Conservation (phyloP, 257 asterid species). For the Petrea volubilis region DNA sequence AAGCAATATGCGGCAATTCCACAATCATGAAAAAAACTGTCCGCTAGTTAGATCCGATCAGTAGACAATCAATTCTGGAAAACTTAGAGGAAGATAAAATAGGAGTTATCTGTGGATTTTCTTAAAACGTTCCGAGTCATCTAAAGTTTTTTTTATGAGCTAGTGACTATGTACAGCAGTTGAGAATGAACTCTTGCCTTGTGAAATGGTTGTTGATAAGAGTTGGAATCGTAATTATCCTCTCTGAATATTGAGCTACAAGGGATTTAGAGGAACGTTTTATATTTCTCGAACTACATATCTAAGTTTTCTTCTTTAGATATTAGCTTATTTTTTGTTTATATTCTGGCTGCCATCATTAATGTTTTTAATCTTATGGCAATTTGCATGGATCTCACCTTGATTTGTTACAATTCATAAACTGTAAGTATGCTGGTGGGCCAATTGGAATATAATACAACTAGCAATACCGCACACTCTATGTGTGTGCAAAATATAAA, state of each 20-base stretch:
- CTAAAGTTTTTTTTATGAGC: background rate
- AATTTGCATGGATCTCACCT: background rate
- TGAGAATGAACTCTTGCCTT: too few relatives aligned
- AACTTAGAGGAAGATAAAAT: background rate
- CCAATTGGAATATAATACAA: background rate
- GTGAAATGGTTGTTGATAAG: too few relatives aligned
- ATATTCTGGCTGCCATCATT: background rate
- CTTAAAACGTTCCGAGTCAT: background rate
- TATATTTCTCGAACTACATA: background rate
- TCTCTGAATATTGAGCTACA: too few relatives aligned
- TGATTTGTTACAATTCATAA: background rate
- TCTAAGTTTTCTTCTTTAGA: background rate
- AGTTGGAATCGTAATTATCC: background rate
- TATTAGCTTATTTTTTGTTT: too few relatives aligned
- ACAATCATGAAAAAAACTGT: background rate
- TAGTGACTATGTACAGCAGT: background rate
- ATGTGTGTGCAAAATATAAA: too few relatives aligned
- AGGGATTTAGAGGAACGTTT: too few relatives aligned
- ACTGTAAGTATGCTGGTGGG: background rate
- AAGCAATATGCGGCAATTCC: background rate
- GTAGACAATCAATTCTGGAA: background rate
- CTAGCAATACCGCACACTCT: too few relatives aligned
- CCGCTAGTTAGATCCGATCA: background rate
- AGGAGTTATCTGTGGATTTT: conserved; percentile 1
- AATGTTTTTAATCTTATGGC: background rate